Conservation (phyloP, 1,284 basidiomycete species). For the Anthracocystis panici-leucophaei region DNA sequence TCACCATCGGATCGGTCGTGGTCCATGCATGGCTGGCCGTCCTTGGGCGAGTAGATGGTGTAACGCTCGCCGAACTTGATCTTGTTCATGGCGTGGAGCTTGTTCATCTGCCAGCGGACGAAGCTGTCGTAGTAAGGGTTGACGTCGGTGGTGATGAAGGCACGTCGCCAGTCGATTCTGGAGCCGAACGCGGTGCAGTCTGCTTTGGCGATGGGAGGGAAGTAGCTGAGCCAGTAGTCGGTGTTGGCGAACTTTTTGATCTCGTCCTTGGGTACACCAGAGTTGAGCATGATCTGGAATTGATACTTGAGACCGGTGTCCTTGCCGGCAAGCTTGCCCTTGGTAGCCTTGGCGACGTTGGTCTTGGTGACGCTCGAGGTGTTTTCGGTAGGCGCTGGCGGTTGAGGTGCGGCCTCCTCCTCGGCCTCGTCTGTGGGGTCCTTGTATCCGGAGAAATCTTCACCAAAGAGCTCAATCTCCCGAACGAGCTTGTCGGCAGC, state of each 20-base stretch:
- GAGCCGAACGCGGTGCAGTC: conserved; percentile 90
- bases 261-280: conserved; percentile 82
- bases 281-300: conserved; percentile 97
- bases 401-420: conserved; percentile 35
- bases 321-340: conserved; percentile 95
- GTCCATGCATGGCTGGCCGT: conserved; percentile 99
- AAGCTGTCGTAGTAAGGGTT: conserved; percentile 99
- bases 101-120: conserved; percentile 98
- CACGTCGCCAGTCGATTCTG: conserved; percentile 96
- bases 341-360: conserved; percentile 81
- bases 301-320: conserved; percentile 94
- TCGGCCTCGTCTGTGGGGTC: conserved; percentile 72
- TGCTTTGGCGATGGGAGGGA: conserved; percentile 89
- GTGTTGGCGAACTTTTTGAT: conserved; percentile 97
- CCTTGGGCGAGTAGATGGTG: conserved; percentile 99
- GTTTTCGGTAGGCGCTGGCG: conserved; percentile 48
- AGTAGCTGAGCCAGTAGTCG: conserved; percentile 90
- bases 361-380: conserved; percentile 55
- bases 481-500: conserved; percentile 96
- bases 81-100: conserved; percentile 76
- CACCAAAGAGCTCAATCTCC: conserved; percentile 95
- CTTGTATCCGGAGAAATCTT: conserved; percentile 83
- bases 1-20: conserved; percentile 97
- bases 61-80: conserved; percentile 93
- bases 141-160: conserved; percentile 92